A percentile compares a stretch with the other conserved stretches of the same genome.
Evolutionary conservation across 1,284 basidiomycete species (phyloP).

Genomic region (Puccinia horiana): DNA sequence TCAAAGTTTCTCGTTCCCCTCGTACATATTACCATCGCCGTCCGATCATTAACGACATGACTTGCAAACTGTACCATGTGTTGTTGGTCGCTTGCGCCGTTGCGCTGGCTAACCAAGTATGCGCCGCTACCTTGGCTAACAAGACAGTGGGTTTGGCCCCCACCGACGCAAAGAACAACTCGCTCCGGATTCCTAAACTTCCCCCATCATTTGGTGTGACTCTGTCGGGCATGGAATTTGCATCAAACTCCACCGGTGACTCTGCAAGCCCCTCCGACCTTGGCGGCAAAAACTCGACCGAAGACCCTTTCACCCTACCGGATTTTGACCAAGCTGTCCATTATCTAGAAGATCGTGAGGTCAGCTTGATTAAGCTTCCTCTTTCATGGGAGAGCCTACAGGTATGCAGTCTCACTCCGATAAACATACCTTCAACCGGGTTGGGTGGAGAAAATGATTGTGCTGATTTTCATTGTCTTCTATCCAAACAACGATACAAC

Average conservation of each 20-base stretch:
- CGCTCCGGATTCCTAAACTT: constrained; percentile 5
- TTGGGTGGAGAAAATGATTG: no score
- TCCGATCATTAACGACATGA: background rate
- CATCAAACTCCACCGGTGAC: background rate
- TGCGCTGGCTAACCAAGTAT: background rate
- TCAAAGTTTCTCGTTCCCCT: background rate
- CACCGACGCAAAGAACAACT: background rate
- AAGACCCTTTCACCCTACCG: background rate
- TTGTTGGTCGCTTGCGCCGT: background rate
- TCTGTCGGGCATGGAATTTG: constrained; percentile 21
- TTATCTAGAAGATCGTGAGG: background rate
- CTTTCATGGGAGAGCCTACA: constrained; percentile 3
- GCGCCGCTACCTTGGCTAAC: background rate
- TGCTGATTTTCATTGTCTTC: background rate
- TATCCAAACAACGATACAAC: background rate
- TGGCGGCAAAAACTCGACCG: background rate
- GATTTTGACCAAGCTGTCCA: constrained; percentile 11
- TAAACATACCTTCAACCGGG: no score
- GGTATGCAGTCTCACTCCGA: background rate
- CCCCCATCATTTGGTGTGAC: constrained; percentile 6
- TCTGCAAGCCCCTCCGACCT: no score
- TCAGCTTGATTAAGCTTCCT: constrained; percentile 26
- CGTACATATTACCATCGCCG: background rate
- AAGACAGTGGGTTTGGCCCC: background rate
- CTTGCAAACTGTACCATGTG: background rate